Conservation (phyloP, 2,329 filamentous ascomycete genomes). For the Allantophomopsis cytisporea region DNA sequence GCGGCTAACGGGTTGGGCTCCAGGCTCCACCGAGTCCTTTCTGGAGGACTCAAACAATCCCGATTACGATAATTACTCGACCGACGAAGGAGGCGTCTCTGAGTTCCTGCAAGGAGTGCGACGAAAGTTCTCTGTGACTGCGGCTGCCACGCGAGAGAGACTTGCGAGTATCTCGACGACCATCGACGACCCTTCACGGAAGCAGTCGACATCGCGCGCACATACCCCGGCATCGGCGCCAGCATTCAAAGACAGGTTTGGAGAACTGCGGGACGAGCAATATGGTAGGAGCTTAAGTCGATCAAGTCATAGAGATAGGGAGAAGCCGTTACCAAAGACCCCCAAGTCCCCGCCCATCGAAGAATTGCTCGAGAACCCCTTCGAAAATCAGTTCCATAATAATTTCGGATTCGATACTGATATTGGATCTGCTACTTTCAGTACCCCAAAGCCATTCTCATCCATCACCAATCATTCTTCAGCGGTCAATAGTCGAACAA, state of each 20-base stretch:
- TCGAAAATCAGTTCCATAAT: no score
- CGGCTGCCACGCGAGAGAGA: conserved; percentile 7
- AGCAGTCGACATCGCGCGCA: neutral
- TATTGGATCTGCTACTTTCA: conserved; percentile 9
- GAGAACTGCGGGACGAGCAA: conserved; percentile 2
- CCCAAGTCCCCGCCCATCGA: conserved; percentile 10
- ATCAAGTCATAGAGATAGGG: conserved; percentile 3
- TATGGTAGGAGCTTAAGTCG: conserved; percentile 10
- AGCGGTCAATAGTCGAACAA: conserved; percentile 14
- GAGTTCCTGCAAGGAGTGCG: no score
- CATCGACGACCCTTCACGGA: neutral
- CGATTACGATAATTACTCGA: no score
- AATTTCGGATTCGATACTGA: conserved; percentile 4
- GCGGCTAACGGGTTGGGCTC: neutral
- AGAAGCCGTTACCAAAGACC: conserved; percentile 17
- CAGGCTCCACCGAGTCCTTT: conserved; percentile 1
- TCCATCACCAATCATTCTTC: conserved; percentile 11
- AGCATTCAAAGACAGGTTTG: neutral
- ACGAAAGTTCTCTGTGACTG: no score
- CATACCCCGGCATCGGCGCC: neutral
- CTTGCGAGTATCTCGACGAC: conserved; percentile 5
- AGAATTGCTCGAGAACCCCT: no score
- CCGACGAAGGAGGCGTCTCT: no score
- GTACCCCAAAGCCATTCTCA: conserved; percentile 10
- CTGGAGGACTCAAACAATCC: no score